phyloP scores from a whole-genome alignment of 805 yeast genomes.

The Ogataea neopini region DNA sequence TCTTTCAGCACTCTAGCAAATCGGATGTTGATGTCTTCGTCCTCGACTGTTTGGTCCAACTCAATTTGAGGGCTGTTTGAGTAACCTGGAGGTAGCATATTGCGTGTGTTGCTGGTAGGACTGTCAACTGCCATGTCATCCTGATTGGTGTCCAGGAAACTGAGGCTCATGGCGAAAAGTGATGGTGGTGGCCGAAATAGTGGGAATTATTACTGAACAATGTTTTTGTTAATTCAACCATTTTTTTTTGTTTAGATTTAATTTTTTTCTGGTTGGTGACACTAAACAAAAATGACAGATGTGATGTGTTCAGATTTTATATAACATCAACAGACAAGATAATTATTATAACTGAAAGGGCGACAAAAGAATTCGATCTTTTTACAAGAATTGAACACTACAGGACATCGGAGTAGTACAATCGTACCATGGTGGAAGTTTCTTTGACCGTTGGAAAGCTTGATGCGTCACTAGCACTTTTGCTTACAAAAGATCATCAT shows the following conservation, averaged over 20 bases:
- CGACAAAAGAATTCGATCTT: not conserved
- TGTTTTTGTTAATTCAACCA: not conserved
- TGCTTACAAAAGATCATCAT: constrained; percentile 87
- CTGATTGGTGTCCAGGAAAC: constrained; percentile 3
- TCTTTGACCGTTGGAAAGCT: constrained; percentile 92
- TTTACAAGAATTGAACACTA: not conserved
- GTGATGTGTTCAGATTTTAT: constrained; percentile 12
- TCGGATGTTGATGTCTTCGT: constrained; percentile 25
- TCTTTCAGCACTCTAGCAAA: constrained; percentile 43
- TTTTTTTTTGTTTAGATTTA: constrained; percentile 2
- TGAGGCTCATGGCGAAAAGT: not conserved
- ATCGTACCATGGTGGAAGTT: constrained; percentile 72
- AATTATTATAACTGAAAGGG: not conserved
- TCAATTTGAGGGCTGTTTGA: not conserved
- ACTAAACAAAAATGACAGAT: constrained; percentile 4
- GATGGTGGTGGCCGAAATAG: not conserved
- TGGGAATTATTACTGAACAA: not conserved
- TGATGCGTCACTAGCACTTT: constrained; percentile 90
- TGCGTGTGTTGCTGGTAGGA: not conserved
- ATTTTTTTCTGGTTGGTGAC: not conserved
- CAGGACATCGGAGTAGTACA: not conserved
- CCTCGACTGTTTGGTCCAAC: constrained; percentile 31
- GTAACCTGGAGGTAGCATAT: constrained; percentile 1
- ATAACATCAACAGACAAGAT: constrained; percentile 5
- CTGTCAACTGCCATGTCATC: constrained; percentile 8